Conservation (phyloP, 108 stramenopile genomes). For the Cyclotella atomus region DNA sequence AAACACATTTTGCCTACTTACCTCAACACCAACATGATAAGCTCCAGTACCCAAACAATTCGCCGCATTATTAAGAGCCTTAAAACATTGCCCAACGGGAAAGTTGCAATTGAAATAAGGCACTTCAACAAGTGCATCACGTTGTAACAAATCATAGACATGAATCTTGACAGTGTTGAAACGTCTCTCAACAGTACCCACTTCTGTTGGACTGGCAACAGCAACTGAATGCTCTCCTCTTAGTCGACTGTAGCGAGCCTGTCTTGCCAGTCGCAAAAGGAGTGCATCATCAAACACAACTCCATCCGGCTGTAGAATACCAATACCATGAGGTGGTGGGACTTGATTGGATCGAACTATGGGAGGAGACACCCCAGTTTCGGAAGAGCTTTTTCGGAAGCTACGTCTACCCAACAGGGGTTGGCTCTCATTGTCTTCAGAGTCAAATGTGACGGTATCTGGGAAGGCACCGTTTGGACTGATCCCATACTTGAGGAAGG, state of each 20-base stretch:
- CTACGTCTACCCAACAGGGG: background rate
- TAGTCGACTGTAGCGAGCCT: constrained; percentile 22
- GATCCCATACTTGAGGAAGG: constrained; percentile 4
- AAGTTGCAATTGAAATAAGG: constrained; percentile 72
- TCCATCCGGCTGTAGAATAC: constrained; percentile 45
- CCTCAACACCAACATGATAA: constrained; percentile 85
- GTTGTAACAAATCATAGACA: constrained; percentile 73
- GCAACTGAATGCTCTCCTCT: background rate
- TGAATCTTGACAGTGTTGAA: constrained; percentile 54
- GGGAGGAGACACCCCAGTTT: constrained; percentile 14
- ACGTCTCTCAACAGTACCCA: constrained; percentile 9
- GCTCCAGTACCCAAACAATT: constrained; percentile 83
- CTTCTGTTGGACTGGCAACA: background rate
- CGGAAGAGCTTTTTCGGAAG: constrained; percentile 33
- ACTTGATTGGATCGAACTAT: background rate
- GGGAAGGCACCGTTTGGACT: background rate
- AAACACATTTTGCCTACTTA: constrained; percentile 26
- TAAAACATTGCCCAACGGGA: constrained; percentile 76
- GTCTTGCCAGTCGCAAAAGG: constrained; percentile 33
- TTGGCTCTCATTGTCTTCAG: constrained; percentile 13
- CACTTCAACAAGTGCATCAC: constrained; percentile 65
- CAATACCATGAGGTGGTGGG: constrained; percentile 30
- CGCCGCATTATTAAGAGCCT: constrained; percentile 65
- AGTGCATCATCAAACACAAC: constrained; percentile 46
- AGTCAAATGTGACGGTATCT: constrained; percentile 30